phyloP scores from a whole-genome alignment of 306 rosid species.

The Notholithocarpus densiflorus region DNA sequence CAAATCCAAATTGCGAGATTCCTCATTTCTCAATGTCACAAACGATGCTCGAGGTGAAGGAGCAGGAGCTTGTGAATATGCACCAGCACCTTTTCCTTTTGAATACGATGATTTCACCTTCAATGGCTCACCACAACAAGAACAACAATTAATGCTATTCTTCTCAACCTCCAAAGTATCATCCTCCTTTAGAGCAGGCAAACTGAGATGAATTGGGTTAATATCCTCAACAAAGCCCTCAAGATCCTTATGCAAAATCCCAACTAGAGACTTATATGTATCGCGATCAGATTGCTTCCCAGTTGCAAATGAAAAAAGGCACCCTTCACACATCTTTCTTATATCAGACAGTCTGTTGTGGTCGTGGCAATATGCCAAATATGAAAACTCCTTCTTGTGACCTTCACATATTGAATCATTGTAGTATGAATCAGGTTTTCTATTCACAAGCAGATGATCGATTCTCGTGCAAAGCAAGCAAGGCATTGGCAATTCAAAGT shows the following conservation, averaged over 20 bases:
- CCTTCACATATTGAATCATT: constrained; percentile 69
- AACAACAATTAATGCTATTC: constrained; percentile 30
- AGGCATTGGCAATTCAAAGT: constrained; percentile 63
- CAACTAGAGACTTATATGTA: constrained; percentile 74
- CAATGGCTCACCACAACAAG: constrained; percentile 75
- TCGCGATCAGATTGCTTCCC: constrained; percentile 64
- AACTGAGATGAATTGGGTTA: constrained; percentile 45
- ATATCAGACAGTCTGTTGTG: constrained; percentile 76
- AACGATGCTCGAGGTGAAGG: constrained; percentile 68
- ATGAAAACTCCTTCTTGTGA: constrained; percentile 74
- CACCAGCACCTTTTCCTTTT: constrained; percentile 26
- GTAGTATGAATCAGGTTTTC: constrained; percentile 58
- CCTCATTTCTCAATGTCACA: constrained; percentile 21
- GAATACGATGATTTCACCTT: constrained; percentile 40
- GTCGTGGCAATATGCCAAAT: constrained; percentile 70
- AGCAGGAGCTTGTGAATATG: constrained; percentile 44
- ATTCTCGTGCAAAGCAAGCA: constrained; percentile 80
- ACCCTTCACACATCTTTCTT: constrained; percentile 75
- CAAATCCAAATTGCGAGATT: constrained; percentile 30
- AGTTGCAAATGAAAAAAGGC: constrained; percentile 80
- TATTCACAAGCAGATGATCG: constrained; percentile 55
- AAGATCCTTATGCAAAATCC: constrained; percentile 79
- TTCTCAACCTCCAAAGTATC: constrained; percentile 36
- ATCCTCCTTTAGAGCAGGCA: constrained; percentile 28
- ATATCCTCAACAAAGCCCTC: constrained; percentile 70